Conservation (phyloP, 257 asterid species). For the Lavandula angustifolia region DNA sequence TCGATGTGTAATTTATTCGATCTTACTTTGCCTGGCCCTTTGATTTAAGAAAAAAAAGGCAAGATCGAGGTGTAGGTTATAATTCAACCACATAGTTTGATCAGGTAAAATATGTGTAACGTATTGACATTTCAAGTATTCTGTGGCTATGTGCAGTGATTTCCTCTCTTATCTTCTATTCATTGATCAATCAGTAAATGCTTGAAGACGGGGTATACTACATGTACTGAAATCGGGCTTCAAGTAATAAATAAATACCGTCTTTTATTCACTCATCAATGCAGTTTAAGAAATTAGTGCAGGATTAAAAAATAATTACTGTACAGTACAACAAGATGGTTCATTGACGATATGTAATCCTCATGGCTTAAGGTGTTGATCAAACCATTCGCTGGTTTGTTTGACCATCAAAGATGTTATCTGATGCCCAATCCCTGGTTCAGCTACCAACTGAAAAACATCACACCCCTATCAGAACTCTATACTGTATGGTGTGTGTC, state of each 20-base stretch:
- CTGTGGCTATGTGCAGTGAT: no score
- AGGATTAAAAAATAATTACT: no score
- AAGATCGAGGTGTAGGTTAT: background rate
- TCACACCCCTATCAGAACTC: background rate
- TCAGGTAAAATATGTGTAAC: no score
- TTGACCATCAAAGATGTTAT: slow-evolving; percentile 84
- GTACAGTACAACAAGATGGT: background rate
- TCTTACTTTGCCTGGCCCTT: background rate
- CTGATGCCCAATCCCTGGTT: slow-evolving; percentile 69
- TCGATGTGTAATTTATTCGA: background rate
- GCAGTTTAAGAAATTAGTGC: no score
- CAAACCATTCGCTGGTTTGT: slow-evolving; percentile 45
- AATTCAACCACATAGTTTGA: background rate
- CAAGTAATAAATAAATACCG: no score
- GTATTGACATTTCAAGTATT: no score
- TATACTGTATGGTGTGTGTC: background rate
- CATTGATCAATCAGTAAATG: no score
- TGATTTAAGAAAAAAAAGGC: no score
- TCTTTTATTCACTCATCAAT: background rate
- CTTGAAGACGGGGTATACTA: no score
- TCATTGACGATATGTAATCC: background rate
- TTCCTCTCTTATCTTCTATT: no score
- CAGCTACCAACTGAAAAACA: slow-evolving; percentile 52
- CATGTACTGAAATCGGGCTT: no score
- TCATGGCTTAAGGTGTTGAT: slow-evolving; percentile 33